Evolutionary conservation across 2,329 filamentous ascomycete genomes (phyloP), one percentile per base, ranked within the genome.

Genomic region (Microascus cirrosus): DNA sequence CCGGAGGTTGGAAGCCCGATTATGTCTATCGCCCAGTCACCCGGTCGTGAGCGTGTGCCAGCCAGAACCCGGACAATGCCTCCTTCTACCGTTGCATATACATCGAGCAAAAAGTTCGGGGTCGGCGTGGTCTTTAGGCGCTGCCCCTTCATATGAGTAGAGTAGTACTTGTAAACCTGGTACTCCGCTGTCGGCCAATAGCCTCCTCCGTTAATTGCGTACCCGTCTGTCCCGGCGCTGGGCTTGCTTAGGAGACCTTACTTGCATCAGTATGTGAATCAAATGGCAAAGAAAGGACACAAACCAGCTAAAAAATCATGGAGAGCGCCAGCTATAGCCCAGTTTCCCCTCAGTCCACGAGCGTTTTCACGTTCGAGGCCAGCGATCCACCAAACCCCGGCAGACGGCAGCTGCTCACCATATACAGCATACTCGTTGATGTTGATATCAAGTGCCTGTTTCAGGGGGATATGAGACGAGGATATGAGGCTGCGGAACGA

Each of bases 161-260:
- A 36, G 54, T 61, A 61, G 42, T 59, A 59, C 20, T 57, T 59
- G 56, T 61, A 60, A 1, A 59, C 42, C n/a, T 58, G 51, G 48
- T 56, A 61, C 13, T 61, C 60, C 5, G 58, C 60, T n/a, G 52
- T 58, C 12, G 55, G 55, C 5, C 20, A 58, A 20, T 59, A 60
- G 35, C 36, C 53, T 15, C 35, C 15, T 2, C 34, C 18, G 11
- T 24, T n/a, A 20, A n/a, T 22, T 20, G n/a, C 42, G 20, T 48
- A 48, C 3, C 22, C 22, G 13, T 48, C 42, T n/a, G 42, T 48
- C n/a, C 42, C 42, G n/a, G 42, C 50, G 3, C 56, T 32, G 1
- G 42, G 12, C 15, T 59, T 61, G 32, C 39, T 48, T 10, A 50
- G 58, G 13, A 60, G 59, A 15, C 48, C 42, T 48, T 48, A 10